phyloP scores from a whole-genome alignment of 2,329 filamentous ascomycete species.

The Curvularia hawaiiensis region DNA sequence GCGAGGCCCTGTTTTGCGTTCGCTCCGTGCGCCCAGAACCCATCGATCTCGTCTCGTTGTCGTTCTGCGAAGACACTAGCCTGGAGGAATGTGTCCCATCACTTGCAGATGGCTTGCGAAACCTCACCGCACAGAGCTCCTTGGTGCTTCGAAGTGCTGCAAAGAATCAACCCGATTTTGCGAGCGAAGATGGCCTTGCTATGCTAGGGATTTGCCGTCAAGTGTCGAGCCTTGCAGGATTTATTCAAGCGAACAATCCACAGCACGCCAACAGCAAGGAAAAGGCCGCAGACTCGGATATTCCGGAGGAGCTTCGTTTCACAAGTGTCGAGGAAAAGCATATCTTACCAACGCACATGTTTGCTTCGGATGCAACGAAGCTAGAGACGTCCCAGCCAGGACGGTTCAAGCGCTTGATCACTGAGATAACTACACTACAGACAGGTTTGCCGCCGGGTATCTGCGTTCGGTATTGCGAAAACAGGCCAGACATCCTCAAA shows the following conservation, averaged over 20 bases:
- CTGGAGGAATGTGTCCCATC: conserved; percentile 24
- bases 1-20: conserved; percentile 40
- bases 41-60: conserved; percentile 47
- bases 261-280: not conserved
- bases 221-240: conserved; percentile 36
- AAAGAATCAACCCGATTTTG: conserved; percentile 23
- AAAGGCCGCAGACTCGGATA: not conserved
- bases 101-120: conserved; percentile 33
- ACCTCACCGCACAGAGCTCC: conserved; percentile 31
- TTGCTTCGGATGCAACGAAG: conserved; percentile 11
- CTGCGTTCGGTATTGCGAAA: conserved; percentile 54
- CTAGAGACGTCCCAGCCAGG: conserved; percentile 32
- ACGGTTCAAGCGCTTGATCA: conserved; percentile 53
- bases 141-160: conserved; percentile 28
- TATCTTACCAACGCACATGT: conserved; percentile 41
- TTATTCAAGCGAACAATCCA: conserved; percentile 18
- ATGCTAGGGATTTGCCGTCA: conserved; percentile 44
- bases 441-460: conserved; percentile 58
- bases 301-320: conserved; percentile 24
- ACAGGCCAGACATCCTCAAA: conserved; percentile 58
- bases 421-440: conserved; percentile 53
- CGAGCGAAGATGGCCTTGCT: conserved; percentile 30
- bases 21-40: conserved; percentile 42
- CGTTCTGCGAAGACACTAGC: conserved; percentile 23
- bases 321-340: conserved; percentile 44